phyloP scores from a whole-genome alignment of 768 basidiomycete genomes.

The Pisolithus microcarpus region DNA sequence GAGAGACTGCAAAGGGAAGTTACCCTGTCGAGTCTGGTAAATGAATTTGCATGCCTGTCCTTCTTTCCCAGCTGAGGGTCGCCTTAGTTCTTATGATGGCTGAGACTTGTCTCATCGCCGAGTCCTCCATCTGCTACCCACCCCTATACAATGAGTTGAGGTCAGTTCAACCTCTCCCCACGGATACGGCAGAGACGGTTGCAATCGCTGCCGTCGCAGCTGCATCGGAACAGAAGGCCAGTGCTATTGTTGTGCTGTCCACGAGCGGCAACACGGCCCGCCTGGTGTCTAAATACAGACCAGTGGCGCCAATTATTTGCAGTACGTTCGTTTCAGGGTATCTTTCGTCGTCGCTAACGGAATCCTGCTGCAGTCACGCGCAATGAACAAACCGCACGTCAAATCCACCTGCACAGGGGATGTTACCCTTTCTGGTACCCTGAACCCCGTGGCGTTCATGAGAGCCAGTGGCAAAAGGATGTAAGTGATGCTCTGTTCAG shows the following conservation, averaged over 20 bases:
- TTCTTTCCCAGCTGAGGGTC: slow-evolving; percentile 3
- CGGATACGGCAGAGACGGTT: slow-evolving; percentile 91
- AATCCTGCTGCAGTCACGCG: slow-evolving; percentile 64
- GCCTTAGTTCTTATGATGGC: slow-evolving; percentile 95
- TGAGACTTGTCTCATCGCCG: slow-evolving; percentile 95
- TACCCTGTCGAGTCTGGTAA: slow-evolving; percentile 93
- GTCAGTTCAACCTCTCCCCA: slow-evolving; percentile 74
- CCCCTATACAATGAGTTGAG: slow-evolving; percentile 89
- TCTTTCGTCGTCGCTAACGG: slow-evolving; percentile 4
- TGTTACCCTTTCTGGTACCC: slow-evolving; percentile 97
- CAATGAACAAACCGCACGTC: slow-evolving; percentile 90
- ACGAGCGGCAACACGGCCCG: slow-evolving; percentile 96
- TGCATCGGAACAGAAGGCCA: slow-evolving; percentile 88
- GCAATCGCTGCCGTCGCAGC: slow-evolving; percentile 95
- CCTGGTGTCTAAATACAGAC: slow-evolving; percentile 93
- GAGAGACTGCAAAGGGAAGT: slow-evolving; percentile 96
- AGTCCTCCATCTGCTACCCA: slow-evolving; percentile 91
- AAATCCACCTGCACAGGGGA: slow-evolving; percentile 94
- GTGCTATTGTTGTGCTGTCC: slow-evolving; percentile 92
- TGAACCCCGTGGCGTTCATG: slow-evolving; percentile 83
- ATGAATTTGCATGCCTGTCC: slow-evolving; percentile 15
- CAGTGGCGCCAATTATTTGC: slow-evolving; percentile 88
- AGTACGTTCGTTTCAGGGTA: slow-evolving; percentile 41
- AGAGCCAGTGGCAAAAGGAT: slow-evolving; percentile 95
- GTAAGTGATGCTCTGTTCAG: slow-evolving; percentile 38